Conservation (phyloP, 208 protist genomes). For the Acanthamoeba castellanii region DNA sequence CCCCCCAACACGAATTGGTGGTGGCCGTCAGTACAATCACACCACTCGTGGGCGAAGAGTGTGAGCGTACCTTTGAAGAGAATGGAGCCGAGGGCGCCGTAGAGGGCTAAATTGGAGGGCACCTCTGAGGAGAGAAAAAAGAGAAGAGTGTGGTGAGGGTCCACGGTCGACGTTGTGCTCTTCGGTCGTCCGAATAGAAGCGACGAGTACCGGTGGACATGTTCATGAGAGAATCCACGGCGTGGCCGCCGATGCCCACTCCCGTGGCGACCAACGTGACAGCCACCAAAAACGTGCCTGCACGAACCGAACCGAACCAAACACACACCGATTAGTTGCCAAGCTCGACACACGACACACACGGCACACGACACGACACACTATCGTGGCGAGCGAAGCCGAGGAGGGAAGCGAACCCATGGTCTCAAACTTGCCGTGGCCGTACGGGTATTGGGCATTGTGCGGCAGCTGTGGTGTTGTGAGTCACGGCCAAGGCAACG, state of each 20-base stretch:
- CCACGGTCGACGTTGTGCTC: background rate
- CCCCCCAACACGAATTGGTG: background rate
- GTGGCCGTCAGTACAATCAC: background rate
- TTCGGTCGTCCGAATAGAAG: no score
- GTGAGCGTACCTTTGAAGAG: conserved; percentile 54
- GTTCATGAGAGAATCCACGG: background rate
- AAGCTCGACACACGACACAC: background rate
- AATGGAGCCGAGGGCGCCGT: conserved; percentile 37
- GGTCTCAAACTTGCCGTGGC: conserved; percentile 74
- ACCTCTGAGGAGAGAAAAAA: background rate
- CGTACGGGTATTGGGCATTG: conserved; percentile 15
- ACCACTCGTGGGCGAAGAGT: no score
- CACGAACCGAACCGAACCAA: background rate
- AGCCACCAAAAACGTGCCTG: conserved; percentile 39
- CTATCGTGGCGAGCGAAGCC: background rate
- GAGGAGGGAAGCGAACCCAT: background rate
- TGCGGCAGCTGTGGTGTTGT: background rate
- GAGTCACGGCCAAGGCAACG: background rate
- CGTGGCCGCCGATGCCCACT: conserved; percentile 24
- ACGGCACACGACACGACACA: background rate
- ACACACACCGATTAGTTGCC: background rate
- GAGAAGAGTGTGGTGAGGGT: background rate
- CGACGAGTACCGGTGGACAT: background rate
- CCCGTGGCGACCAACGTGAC: conserved; percentile 37
- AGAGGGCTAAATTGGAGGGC: conserved; percentile 13